phyloP scores from a whole-genome alignment of 495 filamentous ascomycete species.

The Hyaloscypha bicolor region DNA sequence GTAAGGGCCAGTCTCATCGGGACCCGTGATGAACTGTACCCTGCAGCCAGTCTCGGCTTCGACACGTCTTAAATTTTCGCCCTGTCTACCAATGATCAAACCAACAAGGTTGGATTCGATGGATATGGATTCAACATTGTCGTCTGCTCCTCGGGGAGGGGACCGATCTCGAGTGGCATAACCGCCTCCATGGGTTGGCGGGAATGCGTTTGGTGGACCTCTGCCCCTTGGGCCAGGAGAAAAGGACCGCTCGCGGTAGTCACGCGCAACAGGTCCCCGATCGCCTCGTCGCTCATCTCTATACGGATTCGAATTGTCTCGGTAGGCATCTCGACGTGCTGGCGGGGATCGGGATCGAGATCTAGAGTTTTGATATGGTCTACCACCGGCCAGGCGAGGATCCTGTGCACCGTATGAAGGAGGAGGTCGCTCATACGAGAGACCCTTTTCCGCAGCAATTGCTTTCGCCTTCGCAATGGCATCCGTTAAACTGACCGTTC shows the following conservation, averaged over 20 bases:
- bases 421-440: constrained; percentile 51
- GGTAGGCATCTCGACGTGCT: constrained; percentile 58
- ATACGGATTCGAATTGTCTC: constrained; percentile 74
- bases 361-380: constrained; percentile 60
- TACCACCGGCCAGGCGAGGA: constrained; percentile 38
- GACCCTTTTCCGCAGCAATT: constrained; percentile 70
- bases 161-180: constrained; percentile 52
- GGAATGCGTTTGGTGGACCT: constrained; percentile 46
- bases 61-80: constrained; percentile 78
- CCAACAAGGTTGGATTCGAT: constrained; percentile 80
- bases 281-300: constrained; percentile 73
- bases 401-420: constrained; percentile 42
- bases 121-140: constrained; percentile 69
- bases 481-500: constrained; percentile 71
- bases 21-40: constrained; percentile 80
- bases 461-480: constrained; percentile 74
- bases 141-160: constrained; percentile 54
- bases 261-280: constrained; percentile 50
- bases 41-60: constrained; percentile 73
- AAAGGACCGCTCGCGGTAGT: constrained; percentile 65
- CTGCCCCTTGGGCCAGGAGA: constrained; percentile 57
- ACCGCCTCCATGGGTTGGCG: constrained; percentile 36
- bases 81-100: constrained; percentile 80
- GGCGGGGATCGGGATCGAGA: constrained; percentile 72
- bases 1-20: constrained; percentile 63